These are phyloP conservation scores for Globisporangium recalcitrans DNA, from an alignment of 352 stramenopile genomes.

Conservation along the genomic window DNA sequence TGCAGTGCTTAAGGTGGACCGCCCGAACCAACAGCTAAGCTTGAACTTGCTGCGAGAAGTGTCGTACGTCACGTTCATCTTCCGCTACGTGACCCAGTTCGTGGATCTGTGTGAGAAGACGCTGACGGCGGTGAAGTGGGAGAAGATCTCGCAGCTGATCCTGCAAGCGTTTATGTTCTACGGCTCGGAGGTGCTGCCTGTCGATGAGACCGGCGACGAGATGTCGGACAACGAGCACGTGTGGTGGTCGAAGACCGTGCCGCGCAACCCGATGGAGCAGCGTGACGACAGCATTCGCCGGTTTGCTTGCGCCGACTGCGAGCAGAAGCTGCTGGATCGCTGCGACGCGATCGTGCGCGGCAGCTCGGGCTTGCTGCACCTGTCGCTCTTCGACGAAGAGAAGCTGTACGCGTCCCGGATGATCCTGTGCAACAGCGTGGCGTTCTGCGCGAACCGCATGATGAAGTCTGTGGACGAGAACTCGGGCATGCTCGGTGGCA, in stretches of 20 bases:
- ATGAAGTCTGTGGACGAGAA: constrained; percentile 46
- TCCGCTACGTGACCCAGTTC: constrained; percentile 78
- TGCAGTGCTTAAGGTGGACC: constrained; percentile 55
- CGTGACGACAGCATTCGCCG: constrained; percentile 38
- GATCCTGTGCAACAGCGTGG: constrained; percentile 71
- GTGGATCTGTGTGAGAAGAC: constrained; percentile 60
- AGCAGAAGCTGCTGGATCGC: constrained; percentile 42
- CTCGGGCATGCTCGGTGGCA: constrained; percentile 23
- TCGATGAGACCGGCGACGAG: constrained; percentile 23
- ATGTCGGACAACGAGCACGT: constrained; percentile 30
- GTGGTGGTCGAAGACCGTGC: constrained; percentile 52
- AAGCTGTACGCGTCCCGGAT: constrained; percentile 79
- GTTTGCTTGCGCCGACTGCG: constrained; percentile 32
- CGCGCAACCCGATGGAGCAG: constrained; percentile 41
- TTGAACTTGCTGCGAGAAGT: constrained; percentile 63
- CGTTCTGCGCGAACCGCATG: constrained; percentile 74
- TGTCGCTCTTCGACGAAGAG: constrained; percentile 70
- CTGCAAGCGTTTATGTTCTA: constrained; percentile 67
- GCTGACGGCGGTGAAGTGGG: constrained; percentile 58
- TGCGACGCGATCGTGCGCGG: constrained; percentile 22
- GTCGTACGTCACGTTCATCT: constrained; percentile 72
- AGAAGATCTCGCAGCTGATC: constrained; percentile 68
- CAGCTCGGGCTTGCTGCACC: constrained; percentile 34
- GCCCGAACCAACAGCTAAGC: constrained; percentile 33
- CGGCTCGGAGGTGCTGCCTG: constrained; percentile 47